Evolutionary conservation across 1,284 basidiomycete species (phyloP).

Genomic region (Cryptococcus sp.): DNA sequence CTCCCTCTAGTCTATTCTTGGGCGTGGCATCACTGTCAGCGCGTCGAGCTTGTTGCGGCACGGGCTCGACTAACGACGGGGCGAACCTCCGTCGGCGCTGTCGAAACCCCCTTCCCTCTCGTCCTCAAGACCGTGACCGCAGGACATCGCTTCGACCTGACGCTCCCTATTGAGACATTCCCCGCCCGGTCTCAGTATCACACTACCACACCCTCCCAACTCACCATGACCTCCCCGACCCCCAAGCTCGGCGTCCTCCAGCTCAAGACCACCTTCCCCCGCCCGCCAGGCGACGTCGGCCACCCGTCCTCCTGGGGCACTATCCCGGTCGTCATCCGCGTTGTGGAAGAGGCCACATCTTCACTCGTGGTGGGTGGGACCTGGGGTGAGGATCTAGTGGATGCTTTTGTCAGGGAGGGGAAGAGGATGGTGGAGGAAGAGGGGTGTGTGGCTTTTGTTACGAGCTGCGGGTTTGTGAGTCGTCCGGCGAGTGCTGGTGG

Average conservation of each 20-base stretch:
- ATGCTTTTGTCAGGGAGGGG: slow-evolving; percentile 28
- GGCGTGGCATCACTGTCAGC: no score
- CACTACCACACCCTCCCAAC: no score
- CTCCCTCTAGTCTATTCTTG: no score
- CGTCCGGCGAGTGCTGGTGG: background rate
- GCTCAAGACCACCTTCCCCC: slow-evolving; percentile 27
- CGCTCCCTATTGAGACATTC: no score
- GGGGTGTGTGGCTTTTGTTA: slow-evolving; percentile 26
- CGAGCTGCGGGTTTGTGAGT: slow-evolving; percentile 27
- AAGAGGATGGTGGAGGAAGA: slow-evolving; percentile 23
- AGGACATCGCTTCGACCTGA: no score
- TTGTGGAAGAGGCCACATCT: slow-evolving; percentile 22
- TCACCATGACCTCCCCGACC: no score
- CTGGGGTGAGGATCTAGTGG: slow-evolving; percentile 24
- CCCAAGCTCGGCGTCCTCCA: slow-evolving; percentile 31
- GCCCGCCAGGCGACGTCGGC: slow-evolving; percentile 27
- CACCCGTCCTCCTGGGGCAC: slow-evolving; percentile 19
- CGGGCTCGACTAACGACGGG: no score
- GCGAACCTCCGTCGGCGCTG: no score
- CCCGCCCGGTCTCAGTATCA: no score
- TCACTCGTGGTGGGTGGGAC: slow-evolving; percentile 15
- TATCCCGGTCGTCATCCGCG: slow-evolving; percentile 24
- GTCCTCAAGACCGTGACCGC: no score
- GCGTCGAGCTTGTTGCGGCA: no score
- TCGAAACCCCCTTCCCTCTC: no score